Conservation (phyloP, 2,329 filamentous ascomycete genomes). For the Allantophomopsis cytisporea region DNA sequence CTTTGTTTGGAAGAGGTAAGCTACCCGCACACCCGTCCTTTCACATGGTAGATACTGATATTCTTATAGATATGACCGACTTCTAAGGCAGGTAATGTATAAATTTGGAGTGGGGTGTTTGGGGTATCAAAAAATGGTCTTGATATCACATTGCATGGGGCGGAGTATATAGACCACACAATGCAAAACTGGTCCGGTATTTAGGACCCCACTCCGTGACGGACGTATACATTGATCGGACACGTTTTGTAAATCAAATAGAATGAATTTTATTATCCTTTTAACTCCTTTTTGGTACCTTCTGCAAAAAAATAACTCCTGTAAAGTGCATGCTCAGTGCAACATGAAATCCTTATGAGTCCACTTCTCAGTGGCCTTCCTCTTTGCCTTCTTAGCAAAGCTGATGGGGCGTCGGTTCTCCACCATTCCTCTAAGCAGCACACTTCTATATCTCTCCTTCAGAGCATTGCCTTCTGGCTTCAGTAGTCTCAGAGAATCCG, state of each 20-base stretch:
- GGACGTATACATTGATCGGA: too few species aligned
- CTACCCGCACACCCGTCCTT: neutral
- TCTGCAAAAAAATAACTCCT: too few species aligned
- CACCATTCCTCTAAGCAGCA: conserved; percentile 79
- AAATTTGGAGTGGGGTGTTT: too few species aligned
- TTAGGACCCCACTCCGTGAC: too few species aligned
- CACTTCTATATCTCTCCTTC: conserved; percentile 79
- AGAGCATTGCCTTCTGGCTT: conserved; percentile 95
- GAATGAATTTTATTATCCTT: too few species aligned
- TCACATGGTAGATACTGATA: neutral
- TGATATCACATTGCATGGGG: too few species aligned
- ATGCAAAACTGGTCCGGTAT: too few species aligned
- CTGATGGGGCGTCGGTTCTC: conserved; percentile 68
- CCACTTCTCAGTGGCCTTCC: conserved; percentile 88
- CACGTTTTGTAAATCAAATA: too few species aligned
- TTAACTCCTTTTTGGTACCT: too few species aligned
- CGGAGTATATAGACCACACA: too few species aligned
- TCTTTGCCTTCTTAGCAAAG: conserved; percentile 72
- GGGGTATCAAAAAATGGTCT: too few species aligned
- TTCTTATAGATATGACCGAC: conserved; percentile 20
- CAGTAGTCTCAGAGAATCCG: conserved; percentile 67
- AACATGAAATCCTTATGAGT: conserved; percentile 78
- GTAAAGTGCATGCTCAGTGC: conserved; percentile 8
- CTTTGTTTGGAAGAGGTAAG: conserved; percentile 83
- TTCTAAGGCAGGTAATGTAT: conserved; percentile 6